These are phyloP conservation scores for Wallacemonas collosoma DNA, from an alignment of 208 protist genomes.

Conservation along the genomic window DNA sequence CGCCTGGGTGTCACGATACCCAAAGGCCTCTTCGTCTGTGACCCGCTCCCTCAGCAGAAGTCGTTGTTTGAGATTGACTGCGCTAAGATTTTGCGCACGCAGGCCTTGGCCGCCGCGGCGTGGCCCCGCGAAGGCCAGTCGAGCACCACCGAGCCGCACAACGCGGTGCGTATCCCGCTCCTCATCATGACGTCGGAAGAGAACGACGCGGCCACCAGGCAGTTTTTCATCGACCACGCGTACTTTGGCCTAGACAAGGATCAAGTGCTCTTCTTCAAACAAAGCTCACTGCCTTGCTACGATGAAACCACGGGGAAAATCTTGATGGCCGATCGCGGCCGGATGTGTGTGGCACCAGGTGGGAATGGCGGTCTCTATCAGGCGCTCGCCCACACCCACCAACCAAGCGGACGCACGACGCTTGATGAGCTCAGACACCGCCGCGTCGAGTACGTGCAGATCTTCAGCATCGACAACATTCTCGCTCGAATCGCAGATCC, in stretches of 20 bases:
- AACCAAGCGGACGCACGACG: slow-evolving; percentile 30
- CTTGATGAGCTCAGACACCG: slow-evolving; percentile 77
- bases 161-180: slow-evolving; percentile 38
- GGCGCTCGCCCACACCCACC: slow-evolving; percentile 27
- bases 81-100: slow-evolving; percentile 88
- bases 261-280: slow-evolving; percentile 96
- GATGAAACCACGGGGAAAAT: slow-evolving; percentile 92
- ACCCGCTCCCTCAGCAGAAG: slow-evolving; percentile 85
- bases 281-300: slow-evolving; percentile 93
- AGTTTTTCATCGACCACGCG: slow-evolving; percentile 92
- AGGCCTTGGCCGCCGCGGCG: slow-evolving; percentile 63
- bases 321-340: slow-evolving; percentile 70
- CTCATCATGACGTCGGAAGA: slow-evolving; percentile 98
- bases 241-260: slow-evolving; percentile 94
- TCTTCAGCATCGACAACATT: slow-evolving; percentile 98
- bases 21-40: slow-evolving; percentile 93
- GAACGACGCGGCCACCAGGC: slow-evolving; percentile 90
- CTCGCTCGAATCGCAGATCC: slow-evolving; percentile 94
- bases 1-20: slow-evolving; percentile 95
- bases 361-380: slow-evolving; percentile 98
- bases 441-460: slow-evolving; percentile 94
- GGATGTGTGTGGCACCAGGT: slow-evolving; percentile 91
- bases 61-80: slow-evolving; percentile 98
- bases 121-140: background rate
- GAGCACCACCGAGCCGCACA: background rate